These are phyloP conservation scores for Zizania latifolia DNA, from an alignment of 176 grass and related monocot genomes.

Conservation along the genomic window DNA sequence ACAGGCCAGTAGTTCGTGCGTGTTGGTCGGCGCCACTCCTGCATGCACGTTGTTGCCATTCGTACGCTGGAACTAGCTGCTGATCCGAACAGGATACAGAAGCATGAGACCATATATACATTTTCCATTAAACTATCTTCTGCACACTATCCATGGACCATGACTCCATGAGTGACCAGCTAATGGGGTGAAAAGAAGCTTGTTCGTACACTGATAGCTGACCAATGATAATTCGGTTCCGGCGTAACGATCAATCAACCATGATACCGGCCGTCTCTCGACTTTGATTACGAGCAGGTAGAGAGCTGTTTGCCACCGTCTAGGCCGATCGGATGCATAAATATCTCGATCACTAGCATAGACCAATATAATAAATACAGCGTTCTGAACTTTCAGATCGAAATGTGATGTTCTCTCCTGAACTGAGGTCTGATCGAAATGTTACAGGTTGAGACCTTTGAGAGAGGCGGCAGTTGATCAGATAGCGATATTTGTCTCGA, in stretches of 20 bases:
- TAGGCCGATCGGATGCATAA: not conserved
- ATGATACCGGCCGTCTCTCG: not conserved
- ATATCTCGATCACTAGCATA: not conserved
- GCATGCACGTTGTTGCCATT: too few relatives aligned
- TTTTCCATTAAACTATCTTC: too few relatives aligned
- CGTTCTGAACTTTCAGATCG: not conserved
- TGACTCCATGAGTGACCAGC: not conserved
- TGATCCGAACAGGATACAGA: too few relatives aligned
- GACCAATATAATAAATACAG: not conserved
- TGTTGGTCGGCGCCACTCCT: too few relatives aligned
- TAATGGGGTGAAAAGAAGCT: not conserved
- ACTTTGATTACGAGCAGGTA: not conserved
- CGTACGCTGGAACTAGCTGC: too few relatives aligned
- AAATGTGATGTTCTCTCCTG: not conserved
- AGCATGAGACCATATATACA: too few relatives aligned
- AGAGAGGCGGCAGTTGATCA: not conserved
- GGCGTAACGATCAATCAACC: not conserved
- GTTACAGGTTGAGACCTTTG: too few relatives aligned
- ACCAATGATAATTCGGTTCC: not conserved
- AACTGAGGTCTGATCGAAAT: not conserved
- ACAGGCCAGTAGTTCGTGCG: too few relatives aligned
- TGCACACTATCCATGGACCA: not conserved
- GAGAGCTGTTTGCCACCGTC: slow-evolving; percentile 11
- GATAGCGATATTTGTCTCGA: slow-evolving; percentile 7
- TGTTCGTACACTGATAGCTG: not conserved